Percentiles rank a stretch among this genome's conserved stretches.
phyloP scores from a whole-genome alignment of 441 rosid genomes.

The Raphanus hybrid region DNA sequence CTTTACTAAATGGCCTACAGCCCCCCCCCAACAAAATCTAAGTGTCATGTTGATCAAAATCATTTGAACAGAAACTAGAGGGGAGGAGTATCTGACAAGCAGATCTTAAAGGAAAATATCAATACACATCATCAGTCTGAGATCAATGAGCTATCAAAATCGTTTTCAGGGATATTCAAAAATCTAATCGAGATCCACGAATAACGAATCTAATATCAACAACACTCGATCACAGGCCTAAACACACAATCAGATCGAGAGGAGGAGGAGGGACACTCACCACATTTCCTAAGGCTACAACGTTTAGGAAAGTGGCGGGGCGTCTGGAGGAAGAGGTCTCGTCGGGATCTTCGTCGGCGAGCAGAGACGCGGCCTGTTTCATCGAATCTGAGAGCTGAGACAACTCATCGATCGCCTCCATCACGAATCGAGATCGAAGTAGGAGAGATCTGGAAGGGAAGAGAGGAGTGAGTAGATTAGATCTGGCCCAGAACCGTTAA shows the following conservation, averaged over 20 bases:
- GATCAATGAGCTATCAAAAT: constrained; percentile 7
- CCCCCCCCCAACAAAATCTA: no score
- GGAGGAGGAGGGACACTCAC: constrained; percentile 51
- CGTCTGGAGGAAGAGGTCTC: constrained; percentile 69
- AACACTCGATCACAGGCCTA: constrained; percentile 13
- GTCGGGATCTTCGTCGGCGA: constrained; percentile 89
- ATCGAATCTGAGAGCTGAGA: constrained; percentile 79
- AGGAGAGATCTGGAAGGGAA: constrained; percentile 28
- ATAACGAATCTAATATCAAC: constrained; percentile 33
- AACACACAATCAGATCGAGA: constrained; percentile 8
- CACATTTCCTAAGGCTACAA: constrained; percentile 83
- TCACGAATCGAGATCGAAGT: constrained; percentile 35
- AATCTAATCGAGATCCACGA: constrained; percentile 36
- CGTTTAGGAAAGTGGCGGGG: constrained; percentile 76
- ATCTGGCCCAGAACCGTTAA: constrained; percentile 27
- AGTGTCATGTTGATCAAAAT: not conserved
- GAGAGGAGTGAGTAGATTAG: constrained; percentile 20
- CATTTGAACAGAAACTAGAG: not conserved
- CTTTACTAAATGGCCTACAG: no score
- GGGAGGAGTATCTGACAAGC: constrained; percentile 5
- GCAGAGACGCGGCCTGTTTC: constrained; percentile 78
- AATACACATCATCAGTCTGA: constrained; percentile 17
- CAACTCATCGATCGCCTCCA: constrained; percentile 98
- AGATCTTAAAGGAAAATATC: not conserved
- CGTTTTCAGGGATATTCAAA: constrained; percentile 5